Conservation (phyloP, 106 monocot species). For the Dendrobium huoshanense region DNA sequence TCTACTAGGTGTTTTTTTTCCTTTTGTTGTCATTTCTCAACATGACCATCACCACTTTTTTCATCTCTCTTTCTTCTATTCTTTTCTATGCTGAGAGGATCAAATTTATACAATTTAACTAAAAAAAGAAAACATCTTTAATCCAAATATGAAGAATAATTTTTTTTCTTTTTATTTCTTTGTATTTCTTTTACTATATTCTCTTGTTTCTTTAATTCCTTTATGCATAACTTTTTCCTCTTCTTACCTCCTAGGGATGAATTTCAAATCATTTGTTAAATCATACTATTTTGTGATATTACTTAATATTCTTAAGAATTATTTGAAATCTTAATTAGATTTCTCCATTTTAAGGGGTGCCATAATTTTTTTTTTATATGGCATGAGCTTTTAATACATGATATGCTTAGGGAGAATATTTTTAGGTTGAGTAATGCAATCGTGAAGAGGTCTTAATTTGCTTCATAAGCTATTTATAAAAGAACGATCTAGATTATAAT, state of each 20-base stretch:
- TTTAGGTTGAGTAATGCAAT: no score
- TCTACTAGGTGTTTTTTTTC: conserved; percentile 64
- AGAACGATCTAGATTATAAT: no score
- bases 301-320: not conserved
- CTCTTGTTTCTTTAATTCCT: not conserved
- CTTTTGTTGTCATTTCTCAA: not conserved
- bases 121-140: not conserved
- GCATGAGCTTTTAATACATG: no score
- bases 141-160: not conserved
- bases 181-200: not conserved
- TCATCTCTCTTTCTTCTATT: not conserved
- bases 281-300: conserved; percentile 9
- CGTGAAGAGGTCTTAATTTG: no score
- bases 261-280: not conserved
- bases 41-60: not conserved
- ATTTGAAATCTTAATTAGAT: no score
- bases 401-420: no score
- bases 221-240: not conserved
- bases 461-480: no score
- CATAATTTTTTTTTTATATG: no score
- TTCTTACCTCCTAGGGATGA: not conserved
- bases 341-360: no score
- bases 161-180: not conserved
- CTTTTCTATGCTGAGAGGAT: not conserved
- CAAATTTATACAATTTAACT: not conserved